phyloP scores from a whole-genome alignment of 805 yeast species.

The Candida hungchunana region DNA sequence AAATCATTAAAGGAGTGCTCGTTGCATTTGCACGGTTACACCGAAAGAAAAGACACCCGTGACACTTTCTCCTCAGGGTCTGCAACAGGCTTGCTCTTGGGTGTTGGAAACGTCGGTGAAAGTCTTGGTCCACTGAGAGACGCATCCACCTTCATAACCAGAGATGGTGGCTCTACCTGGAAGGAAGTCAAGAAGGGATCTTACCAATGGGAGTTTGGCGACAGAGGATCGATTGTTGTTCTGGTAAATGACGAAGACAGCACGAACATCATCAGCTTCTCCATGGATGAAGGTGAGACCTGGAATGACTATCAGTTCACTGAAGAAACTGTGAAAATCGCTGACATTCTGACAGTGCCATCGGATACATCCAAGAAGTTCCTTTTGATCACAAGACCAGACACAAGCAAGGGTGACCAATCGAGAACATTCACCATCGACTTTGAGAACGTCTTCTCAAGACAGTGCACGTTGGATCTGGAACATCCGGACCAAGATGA shows the following conservation, averaged over 20 bases:
- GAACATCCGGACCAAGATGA: conserved; percentile 46
- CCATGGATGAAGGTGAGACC: conserved; percentile 73
- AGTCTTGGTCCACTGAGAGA: conserved; percentile 43
- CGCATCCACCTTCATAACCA: conserved; percentile 68
- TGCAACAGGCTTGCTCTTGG: conserved; percentile 84
- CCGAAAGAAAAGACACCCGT: conserved; percentile 78
- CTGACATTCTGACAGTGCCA: conserved; percentile 86
- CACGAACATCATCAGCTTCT: conserved; percentile 58
- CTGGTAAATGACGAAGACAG: conserved; percentile 55
- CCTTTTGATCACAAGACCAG: conserved; percentile 51
- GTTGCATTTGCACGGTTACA: conserved; percentile 82
- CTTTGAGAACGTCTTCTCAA: conserved; percentile 44
- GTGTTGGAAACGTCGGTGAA: conserved; percentile 90
- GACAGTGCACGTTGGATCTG: conserved; percentile 52
- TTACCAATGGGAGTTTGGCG: conserved; percentile 94
- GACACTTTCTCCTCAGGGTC: conserved; percentile 86
- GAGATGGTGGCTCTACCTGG: conserved; percentile 94
- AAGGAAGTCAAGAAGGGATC: conserved; percentile 68
- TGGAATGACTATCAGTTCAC: conserved; percentile 70
- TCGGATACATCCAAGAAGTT: conserved; percentile 81
- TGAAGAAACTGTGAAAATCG: conserved; percentile 49
- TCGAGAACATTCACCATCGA: conserved; percentile 51
- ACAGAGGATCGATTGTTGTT: conserved; percentile 83
- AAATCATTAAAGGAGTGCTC: conserved; percentile 59
- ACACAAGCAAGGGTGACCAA: conserved; percentile 38